Evolutionary conservation across 345 rosid genomes (phyloP).

Genomic region (Gossypium australe): DNA sequence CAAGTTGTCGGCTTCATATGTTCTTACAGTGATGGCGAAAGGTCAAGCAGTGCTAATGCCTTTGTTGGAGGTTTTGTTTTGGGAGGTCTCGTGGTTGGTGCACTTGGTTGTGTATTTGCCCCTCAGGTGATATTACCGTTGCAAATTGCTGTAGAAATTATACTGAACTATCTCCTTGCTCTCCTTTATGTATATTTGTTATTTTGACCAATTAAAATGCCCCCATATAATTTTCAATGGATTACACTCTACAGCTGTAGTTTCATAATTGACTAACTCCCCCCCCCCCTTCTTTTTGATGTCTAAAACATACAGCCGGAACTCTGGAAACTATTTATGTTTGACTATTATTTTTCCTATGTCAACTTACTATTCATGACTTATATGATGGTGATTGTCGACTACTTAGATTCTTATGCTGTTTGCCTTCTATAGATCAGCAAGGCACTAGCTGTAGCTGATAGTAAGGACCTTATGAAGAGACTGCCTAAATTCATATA

Average conservation of each 20-base stretch:
- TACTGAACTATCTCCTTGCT: neutral
- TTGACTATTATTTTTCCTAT: neutral
- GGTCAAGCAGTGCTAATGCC: slow-evolving; percentile 46
- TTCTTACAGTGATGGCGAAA: slow-evolving; percentile 55
- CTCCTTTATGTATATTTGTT: neutral
- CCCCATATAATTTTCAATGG: neutral
- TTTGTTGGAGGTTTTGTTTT: slow-evolving; percentile 90
- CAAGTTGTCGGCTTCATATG: slow-evolving; percentile 1
- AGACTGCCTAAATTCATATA: slow-evolving; percentile 94
- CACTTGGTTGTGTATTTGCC: slow-evolving; percentile 94
- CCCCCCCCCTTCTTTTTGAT: neutral
- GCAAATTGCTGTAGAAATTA: slow-evolving; percentile 9
- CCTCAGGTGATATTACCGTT: slow-evolving; percentile 57
- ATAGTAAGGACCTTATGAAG: slow-evolving; percentile 84
- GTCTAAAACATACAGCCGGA: neutral
- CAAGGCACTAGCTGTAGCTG: slow-evolving; percentile 72
- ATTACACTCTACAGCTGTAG: neutral
- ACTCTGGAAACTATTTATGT: neutral
- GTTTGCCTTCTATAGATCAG: slow-evolving; percentile 49
- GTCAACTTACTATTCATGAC: neutral
- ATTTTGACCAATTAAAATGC: neutral
- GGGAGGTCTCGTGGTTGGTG: slow-evolving; percentile 82
- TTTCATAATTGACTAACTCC: neutral
- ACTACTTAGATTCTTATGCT: slow-evolving; percentile 5
- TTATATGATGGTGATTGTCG: neutral